These are phyloP conservation scores for Wickerhamiella kurtzmanii DNA, from an alignment of 805 yeast species.

Conservation along the genomic window DNA sequence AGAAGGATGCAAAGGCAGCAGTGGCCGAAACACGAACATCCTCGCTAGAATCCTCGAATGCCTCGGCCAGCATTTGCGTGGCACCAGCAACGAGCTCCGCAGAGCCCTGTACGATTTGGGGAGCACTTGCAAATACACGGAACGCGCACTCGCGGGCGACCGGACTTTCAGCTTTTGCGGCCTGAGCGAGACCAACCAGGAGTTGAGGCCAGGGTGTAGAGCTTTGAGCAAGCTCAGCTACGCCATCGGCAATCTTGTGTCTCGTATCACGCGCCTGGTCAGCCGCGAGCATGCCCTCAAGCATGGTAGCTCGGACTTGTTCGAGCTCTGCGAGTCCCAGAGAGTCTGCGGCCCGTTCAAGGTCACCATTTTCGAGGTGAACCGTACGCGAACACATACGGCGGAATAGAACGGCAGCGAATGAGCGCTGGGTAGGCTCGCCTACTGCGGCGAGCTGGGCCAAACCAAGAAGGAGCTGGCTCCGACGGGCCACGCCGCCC, in stretches of 20 bases:
- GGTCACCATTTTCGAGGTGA: conserved; percentile 46
- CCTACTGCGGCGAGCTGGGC: conserved; percentile 67
- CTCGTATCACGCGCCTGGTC: conserved; percentile 65
- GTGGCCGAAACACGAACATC: conserved; percentile 84
- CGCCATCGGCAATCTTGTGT: conserved; percentile 87
- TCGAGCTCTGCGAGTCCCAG: conserved; percentile 43
- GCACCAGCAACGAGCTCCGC: conserved; percentile 37
- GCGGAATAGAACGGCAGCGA: conserved; percentile 80
- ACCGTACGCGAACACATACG: conserved; percentile 48
- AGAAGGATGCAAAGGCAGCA: conserved; percentile 82
- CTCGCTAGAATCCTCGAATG: conserved; percentile 68
- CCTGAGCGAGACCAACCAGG: conserved; percentile 54
- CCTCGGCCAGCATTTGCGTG: conserved; percentile 60
- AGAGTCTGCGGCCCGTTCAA: conserved; percentile 67
- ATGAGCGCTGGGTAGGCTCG: conserved; percentile 41
- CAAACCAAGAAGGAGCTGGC: conserved; percentile 56
- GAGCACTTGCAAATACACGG: conserved; percentile 75
- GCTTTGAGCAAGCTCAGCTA: conserved; percentile 72
- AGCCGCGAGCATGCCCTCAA: conserved; percentile 53
- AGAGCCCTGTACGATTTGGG: conserved; percentile 47
- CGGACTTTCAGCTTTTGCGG: conserved; percentile 42
- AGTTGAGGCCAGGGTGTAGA: conserved; percentile 65
- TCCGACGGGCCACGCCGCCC: conserved; percentile 40
- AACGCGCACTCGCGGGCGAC: conserved; percentile 80
- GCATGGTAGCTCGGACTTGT: conserved; percentile 51